Percentiles rank a stretch among this genome's conserved stretches.
These are phyloP conservation scores for Sphaerobolus stellatus DNA, from an alignment of 1,284 basidiomycete species.

Conservation along the genomic window DNA sequence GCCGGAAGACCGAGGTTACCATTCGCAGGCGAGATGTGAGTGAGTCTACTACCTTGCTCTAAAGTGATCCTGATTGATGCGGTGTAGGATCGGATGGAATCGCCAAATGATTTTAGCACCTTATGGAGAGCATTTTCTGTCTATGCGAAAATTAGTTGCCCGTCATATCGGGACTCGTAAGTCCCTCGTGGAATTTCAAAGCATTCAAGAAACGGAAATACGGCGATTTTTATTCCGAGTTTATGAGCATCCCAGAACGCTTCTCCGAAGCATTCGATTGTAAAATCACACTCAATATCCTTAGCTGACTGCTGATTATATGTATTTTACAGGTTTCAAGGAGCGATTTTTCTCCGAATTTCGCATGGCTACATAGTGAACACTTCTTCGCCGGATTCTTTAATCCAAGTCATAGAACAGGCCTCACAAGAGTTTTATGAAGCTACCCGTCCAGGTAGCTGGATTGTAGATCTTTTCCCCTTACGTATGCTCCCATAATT, in stretches of 20 bases:
- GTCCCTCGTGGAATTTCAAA: constrained; percentile 12
- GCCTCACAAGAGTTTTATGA: constrained; percentile 29
- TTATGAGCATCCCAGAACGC: constrained; percentile 21
- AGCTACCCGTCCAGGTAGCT: constrained; percentile 25
- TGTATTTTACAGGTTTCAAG: constrained; percentile 17
- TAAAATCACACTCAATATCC: constrained; percentile 8
- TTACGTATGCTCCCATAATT: constrained; percentile 17
- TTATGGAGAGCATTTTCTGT: constrained; percentile 25
- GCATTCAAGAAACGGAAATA: constrained; percentile 26
- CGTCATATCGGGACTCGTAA: constrained; percentile 23
- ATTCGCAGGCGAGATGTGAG: constrained; percentile 25
- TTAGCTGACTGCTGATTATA: neutral
- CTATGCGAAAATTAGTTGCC: constrained; percentile 27
- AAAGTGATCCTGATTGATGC: neutral
- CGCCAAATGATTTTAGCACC: constrained; percentile 28
- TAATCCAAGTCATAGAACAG: constrained; percentile 26
- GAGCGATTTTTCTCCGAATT: constrained; percentile 27
- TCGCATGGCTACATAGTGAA: constrained; percentile 30
- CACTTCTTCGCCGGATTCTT: constrained; percentile 23
- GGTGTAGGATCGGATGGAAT: constrained; percentile 29
- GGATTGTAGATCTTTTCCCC: constrained; percentile 29
- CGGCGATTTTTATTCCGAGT: constrained; percentile 24
- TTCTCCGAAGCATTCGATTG: constrained; percentile 25
- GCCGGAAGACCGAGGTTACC: constrained; percentile 27
- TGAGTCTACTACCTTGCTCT: neutral